Percentiles rank a stretch among this genome's conserved stretches.
Conservation (phyloP, 2,329 filamentous ascomycete genomes). For the Cladophialophora exuberans region DNA sequence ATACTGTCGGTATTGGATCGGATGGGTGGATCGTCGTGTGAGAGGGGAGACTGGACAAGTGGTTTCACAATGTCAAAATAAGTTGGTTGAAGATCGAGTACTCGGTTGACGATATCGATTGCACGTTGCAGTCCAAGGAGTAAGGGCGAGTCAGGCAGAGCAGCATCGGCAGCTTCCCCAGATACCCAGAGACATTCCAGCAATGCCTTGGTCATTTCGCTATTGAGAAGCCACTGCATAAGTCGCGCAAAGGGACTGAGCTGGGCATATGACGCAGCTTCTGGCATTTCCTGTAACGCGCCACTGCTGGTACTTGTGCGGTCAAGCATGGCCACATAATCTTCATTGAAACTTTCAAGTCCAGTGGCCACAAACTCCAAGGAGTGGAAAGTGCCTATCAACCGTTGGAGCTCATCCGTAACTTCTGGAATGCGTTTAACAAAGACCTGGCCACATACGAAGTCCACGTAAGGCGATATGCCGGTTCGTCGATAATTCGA, state of each 20-base stretch:
- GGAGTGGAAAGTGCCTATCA: constrained; percentile 76
- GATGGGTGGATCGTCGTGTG: constrained; percentile 41
- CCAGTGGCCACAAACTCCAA: constrained; percentile 81
- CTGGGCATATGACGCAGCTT: constrained; percentile 70
- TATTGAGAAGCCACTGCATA: constrained; percentile 98
- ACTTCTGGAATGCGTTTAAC: constrained; percentile 67
- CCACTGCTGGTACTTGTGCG: constrained; percentile 16
- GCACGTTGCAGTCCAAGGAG: constrained; percentile 76
- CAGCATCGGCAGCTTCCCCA: constrained; percentile 69
- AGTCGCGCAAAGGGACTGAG: constrained; percentile 91
- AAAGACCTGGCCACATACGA: constrained; percentile 79
- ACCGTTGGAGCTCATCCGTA: constrained; percentile 68
- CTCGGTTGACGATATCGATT: constrained; percentile 81
- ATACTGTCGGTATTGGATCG: constrained; percentile 59
- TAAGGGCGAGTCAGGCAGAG: constrained; percentile 76
- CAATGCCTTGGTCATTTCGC: constrained; percentile 78
- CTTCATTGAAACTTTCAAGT: constrained; percentile 87
- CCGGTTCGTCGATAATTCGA: constrained; percentile 77
- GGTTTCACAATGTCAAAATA: constrained; percentile 88
- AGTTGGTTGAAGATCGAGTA: constrained; percentile 85
- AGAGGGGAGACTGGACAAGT: constrained; percentile 53
- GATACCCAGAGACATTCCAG: constrained; percentile 81
- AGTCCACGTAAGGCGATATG: constrained; percentile 91
- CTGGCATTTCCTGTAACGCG: constrained; percentile 17
- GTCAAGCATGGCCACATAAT: constrained; percentile 63